Evolutionary conservation across 148 eudicot species (phyloP), one percentile per base, ranked within the genome.

Genomic region (Silene uniflora): DNA sequence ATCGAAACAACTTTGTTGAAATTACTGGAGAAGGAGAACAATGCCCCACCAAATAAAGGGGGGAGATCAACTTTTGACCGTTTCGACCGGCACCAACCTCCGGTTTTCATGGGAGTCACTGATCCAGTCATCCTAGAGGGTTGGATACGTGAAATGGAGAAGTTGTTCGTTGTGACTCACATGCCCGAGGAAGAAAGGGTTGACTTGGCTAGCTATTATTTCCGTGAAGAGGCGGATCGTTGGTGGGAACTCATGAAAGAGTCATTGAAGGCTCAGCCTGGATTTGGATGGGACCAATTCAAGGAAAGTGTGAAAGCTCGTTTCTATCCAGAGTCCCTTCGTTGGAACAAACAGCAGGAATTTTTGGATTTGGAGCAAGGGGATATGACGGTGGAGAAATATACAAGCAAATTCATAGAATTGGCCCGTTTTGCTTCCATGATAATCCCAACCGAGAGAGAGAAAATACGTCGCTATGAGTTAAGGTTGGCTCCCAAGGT

Each of bases 311-410:
- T 65, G 1, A 24, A 65, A 29, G 42, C 29, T 29, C 16, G n/a
- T 22, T 65, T 65, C 11, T 65, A 0, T 65, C 69, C 42, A 4
- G 42, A 65, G 14, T 42, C 29, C 3, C 42, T 65, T 12, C 16
- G 69, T 17, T 65, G 42, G 69, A 10, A 29, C 17, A 65, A 65
- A 17, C 69, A 65, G n/a, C 42, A 65, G 7, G 69, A 65, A 27
- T 65, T 24, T 18, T 25, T 65, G 16, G 11, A 29, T 65, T 17
- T 27, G 1, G 14, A 29, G 29, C 69, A 24, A 27, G 42, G 69
- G 0, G 16, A 23, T 27, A 12, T 65, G 42, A 21, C 16, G 14
- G 35, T 65, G 0, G 6, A 65, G 17, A 14, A 65, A 35, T 65
- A 65, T 13, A 65, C 42, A 14, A 35, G 11, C 42, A 25, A 10